Evolutionary conservation across 495 filamentous ascomycete species (phyloP).

Genomic region (Podospora conica): DNA sequence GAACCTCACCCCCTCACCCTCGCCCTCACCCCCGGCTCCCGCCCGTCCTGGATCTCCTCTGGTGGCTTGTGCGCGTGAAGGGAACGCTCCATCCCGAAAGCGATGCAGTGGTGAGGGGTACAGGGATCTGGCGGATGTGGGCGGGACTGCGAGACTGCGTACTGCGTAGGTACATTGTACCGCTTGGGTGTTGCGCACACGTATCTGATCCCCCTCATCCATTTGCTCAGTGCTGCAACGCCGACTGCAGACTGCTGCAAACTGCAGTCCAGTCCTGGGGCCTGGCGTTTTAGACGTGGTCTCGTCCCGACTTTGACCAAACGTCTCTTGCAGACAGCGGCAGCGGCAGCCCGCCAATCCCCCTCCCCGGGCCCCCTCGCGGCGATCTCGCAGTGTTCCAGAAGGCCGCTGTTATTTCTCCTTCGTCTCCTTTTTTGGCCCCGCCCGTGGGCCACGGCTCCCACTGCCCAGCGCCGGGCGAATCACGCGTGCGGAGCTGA

Average conservation of each 20-base stretch:
- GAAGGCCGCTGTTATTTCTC: slow-evolving; percentile 10
- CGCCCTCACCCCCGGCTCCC: not conserved
- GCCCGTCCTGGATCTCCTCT: not conserved
- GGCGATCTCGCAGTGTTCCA: slow-evolving; percentile 21
- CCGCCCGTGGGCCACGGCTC: slow-evolving; percentile 4
- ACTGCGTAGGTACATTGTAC: too few relatives aligned
- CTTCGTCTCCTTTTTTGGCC: slow-evolving; percentile 5
- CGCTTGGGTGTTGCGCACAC: not conserved
- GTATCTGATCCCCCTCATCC: not conserved
- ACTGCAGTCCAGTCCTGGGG: slow-evolving; percentile 13
- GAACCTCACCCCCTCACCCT: not conserved
- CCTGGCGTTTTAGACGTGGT: slow-evolving; percentile 18
- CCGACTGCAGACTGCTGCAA: slow-evolving; percentile 1
- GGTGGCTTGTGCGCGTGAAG: slow-evolving; percentile 21
- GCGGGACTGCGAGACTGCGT: slow-evolving; percentile 10
- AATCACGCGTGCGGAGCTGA: slow-evolving; percentile 3
- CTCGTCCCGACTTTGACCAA: not conserved
- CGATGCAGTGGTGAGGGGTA: slow-evolving; percentile 21
- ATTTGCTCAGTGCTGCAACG: not conserved
- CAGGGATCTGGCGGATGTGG: slow-evolving; percentile 17
- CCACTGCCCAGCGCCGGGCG: not conserved
- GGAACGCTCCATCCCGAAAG: slow-evolving; percentile 12
- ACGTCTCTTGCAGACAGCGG: slow-evolving; percentile 11
- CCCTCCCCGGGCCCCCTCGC: too few relatives aligned
- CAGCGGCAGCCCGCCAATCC: slow-evolving; percentile 5